phyloP scores from a whole-genome alignment of 2,329 filamentous ascomycete species.

The Seiridium unicorne region DNA sequence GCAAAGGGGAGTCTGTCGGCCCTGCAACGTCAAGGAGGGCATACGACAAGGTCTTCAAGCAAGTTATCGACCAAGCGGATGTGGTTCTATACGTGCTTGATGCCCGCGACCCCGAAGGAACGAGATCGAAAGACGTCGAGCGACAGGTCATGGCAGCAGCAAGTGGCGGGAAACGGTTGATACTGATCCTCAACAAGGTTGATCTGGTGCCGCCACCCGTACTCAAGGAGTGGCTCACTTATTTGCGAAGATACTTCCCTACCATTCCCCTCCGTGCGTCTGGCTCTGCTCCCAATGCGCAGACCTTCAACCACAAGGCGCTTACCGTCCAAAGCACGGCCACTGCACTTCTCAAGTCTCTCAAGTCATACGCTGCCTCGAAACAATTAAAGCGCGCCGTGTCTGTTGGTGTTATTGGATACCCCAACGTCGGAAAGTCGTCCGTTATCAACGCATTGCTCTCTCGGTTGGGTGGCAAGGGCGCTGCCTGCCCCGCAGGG shows the following conservation, averaged over 20 bases:
- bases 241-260: conserved; percentile 87
- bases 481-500: conserved; percentile 76
- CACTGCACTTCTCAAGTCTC: conserved; percentile 78
- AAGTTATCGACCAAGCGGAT: conserved; percentile 84
- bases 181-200: conserved; percentile 93
- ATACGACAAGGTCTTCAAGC: conserved; percentile 95
- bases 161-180: conserved; percentile 79
- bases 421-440: conserved; percentile 94
- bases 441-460: conserved; percentile 94
- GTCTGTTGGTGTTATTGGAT: conserved; percentile 90
- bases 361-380: conserved; percentile 83
- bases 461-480: conserved; percentile 68
- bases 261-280: conserved; percentile 87
- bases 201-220: conserved; percentile 82
- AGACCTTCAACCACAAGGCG: conserved; percentile 89
- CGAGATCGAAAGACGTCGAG: conserved; percentile 86
- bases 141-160: conserved; percentile 88
- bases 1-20: conserved; percentile 45
- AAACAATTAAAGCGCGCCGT: conserved; percentile 86
- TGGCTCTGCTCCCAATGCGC: conserved; percentile 77
- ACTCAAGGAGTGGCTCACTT: conserved; percentile 78
- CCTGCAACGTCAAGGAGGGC: conserved; percentile 72
- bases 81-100: conserved; percentile 92
- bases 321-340: conserved; percentile 85
- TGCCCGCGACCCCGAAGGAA: conserved; percentile 87